phyloP scores from a whole-genome alignment of 176 grass and related monocot genomes.

The Musa itinerans region DNA sequence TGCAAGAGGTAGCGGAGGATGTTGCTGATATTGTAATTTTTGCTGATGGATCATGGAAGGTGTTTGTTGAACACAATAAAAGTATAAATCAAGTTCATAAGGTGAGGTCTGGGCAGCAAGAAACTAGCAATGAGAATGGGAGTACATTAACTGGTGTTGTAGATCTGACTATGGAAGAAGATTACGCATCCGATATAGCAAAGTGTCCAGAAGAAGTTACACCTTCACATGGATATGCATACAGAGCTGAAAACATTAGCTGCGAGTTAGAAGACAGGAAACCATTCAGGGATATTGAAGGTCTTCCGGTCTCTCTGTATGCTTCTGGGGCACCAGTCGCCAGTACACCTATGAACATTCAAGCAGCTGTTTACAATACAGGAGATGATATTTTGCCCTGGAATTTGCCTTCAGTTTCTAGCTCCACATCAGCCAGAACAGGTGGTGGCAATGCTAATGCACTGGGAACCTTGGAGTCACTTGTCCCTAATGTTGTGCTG shows the following conservation, averaged over 20 bases:
- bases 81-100: conserved; percentile 32
- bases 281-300: conserved; percentile 43
- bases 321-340: conserved; percentile 20
- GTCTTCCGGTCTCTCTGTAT: conserved; percentile 28
- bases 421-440: conserved; percentile 15
- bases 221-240: background rate
- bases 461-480: conserved; percentile 61
- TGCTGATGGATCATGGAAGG: conserved; percentile 79
- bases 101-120: conserved; percentile 16
- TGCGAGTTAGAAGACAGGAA: conserved; percentile 56
- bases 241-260: conserved; percentile 1
- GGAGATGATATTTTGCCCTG: background rate
- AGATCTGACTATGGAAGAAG: conserved; percentile 57
- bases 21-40: conserved; percentile 44
- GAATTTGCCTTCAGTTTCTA: background rate
- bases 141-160: conserved; percentile 29
- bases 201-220: conserved; percentile 18
- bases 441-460: conserved; percentile 23
- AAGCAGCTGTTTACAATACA: conserved; percentile 8
- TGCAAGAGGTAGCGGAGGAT: conserved; percentile 51
- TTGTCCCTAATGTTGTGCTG: conserved; percentile 45
- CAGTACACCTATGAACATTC: conserved; percentile 2
- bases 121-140: conserved; percentile 27
- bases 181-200: conserved; percentile 29
- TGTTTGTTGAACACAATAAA: conserved; percentile 37